phyloP scores from a whole-genome alignment of 2,329 filamentous ascomycete genomes.

The Parastagonospora nodorum region DNA sequence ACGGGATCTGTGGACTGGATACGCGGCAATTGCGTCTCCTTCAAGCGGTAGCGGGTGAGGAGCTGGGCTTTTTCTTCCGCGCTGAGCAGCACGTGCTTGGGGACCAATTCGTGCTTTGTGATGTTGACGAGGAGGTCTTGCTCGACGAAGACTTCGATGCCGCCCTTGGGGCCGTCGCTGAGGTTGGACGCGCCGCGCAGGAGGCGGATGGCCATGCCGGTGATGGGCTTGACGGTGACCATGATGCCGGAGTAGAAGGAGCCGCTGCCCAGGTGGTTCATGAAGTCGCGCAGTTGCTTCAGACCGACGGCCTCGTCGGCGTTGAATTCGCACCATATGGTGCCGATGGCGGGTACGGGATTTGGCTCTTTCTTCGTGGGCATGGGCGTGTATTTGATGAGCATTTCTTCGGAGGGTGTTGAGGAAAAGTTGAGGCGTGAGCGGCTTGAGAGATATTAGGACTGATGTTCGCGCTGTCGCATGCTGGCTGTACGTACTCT shows the following conservation, averaged over 20 bases:
- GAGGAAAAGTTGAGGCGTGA: constrained; percentile 86
- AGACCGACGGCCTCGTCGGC: constrained; percentile 80
- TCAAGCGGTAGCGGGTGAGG: constrained; percentile 87
- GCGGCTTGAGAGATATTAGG: constrained; percentile 63
- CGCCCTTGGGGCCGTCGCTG: constrained; percentile 68
- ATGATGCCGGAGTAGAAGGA: constrained; percentile 91
- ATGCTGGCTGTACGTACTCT: constrained; percentile 63
- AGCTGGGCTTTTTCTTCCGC: constrained; percentile 86
- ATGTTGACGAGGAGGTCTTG: constrained; percentile 97
- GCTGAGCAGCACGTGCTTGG: constrained; percentile 88
- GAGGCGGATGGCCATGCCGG: constrained; percentile 68
- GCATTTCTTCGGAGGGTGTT: constrained; percentile 81
- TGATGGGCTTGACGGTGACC: constrained; percentile 81
- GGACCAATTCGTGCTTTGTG: constrained; percentile 95
- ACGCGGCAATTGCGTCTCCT: constrained; percentile 94
- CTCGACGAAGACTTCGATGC: constrained; percentile 94
- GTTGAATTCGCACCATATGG: constrained; percentile 93
- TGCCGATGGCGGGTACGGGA: constrained; percentile 76
- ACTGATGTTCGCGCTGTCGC: not conserved
- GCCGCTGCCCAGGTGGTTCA: constrained; percentile 77
- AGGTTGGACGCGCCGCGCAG: constrained; percentile 36
- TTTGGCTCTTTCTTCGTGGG: constrained; percentile 71
- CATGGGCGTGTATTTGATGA: constrained; percentile 78
- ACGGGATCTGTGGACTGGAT: constrained; percentile 93
- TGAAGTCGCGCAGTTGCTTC: constrained; percentile 89